phyloP scores from a whole-genome alignment of 164 flowering plant species.

The Paratinospora sagittata region DNA sequence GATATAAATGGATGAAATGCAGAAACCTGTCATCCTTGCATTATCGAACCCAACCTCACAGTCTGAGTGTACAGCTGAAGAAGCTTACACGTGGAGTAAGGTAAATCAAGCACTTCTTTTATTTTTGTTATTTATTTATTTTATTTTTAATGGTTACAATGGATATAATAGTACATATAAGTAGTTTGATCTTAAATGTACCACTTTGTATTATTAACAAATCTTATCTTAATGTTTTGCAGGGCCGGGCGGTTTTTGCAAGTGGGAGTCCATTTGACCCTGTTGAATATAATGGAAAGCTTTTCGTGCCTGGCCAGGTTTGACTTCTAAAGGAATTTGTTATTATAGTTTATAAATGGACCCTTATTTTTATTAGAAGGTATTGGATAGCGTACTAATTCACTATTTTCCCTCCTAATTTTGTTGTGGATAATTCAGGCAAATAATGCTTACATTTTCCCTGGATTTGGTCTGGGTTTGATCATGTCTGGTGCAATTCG shows the following conservation, averaged over 20 bases:
- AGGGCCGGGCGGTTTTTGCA: slow-evolving; percentile 93
- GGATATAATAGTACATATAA: too few species aligned
- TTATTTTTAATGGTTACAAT: too few species aligned
- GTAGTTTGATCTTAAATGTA: too few species aligned
- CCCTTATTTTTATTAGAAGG: background rate
- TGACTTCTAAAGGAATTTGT: too few species aligned
- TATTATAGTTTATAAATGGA: background rate
- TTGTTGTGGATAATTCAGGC: slow-evolving; percentile 36
- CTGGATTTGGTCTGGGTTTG: slow-evolving; percentile 91
- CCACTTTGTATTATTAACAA: background rate
- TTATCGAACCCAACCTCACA: slow-evolving; percentile 94
- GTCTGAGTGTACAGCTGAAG: slow-evolving; percentile 93
- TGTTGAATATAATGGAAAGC: slow-evolving; percentile 62
- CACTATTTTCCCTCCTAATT: too few species aligned
- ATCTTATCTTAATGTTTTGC: slow-evolving; percentile 7
- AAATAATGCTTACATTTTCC: slow-evolving; percentile 94
- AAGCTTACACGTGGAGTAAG: slow-evolving; percentile 89
- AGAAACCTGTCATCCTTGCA: slow-evolving; percentile 91
- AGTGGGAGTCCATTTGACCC: slow-evolving; percentile 98
- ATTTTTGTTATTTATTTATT: background rate
- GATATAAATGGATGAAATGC: slow-evolving; percentile 15
- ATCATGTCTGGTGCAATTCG: slow-evolving; percentile 90
- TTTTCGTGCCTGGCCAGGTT: slow-evolving; percentile 79
- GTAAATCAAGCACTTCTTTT: slow-evolving; percentile 26
- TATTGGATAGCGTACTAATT: too few species aligned